Evolutionary conservation across 805 yeast genomes (phyloP).

Genomic region (Spathaspora sp.): DNA sequence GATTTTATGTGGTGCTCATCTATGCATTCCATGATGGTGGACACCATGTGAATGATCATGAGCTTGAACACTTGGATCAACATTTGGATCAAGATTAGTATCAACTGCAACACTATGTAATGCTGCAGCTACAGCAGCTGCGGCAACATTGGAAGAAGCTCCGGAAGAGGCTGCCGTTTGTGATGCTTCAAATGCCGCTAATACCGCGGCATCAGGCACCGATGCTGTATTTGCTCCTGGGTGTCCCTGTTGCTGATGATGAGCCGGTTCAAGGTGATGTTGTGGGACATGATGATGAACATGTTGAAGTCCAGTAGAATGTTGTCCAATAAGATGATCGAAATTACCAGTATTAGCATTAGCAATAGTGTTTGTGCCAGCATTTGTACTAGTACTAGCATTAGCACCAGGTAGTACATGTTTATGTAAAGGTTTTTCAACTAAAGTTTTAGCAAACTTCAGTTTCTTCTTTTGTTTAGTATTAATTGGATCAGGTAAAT

Average conservation of each 20-base stretch:
- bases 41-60: slow-evolving; percentile 35
- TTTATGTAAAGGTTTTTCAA: slow-evolving; percentile 39
- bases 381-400: slow-evolving; percentile 2
- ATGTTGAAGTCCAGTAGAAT: slow-evolving; percentile 3
- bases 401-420: background rate
- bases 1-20: background rate
- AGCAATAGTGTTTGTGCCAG: slow-evolving; percentile 6
- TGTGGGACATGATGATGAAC: slow-evolving; percentile 9
- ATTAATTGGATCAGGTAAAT: slow-evolving; percentile 38
- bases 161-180: slow-evolving; percentile 9
- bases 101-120: slow-evolving; percentile 31
- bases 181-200: slow-evolving; percentile 39
- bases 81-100: slow-evolving; percentile 43
- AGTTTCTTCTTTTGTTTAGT: slow-evolving; percentile 34
- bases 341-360: background rate
- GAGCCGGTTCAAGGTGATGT: slow-evolving; percentile 1
- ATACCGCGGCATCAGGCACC: slow-evolving; percentile 38
- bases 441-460: slow-evolving; percentile 38
- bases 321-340: background rate
- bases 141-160: slow-evolving; percentile 8
- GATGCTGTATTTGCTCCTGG: slow-evolving; percentile 1
- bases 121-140: slow-evolving; percentile 25
- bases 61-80: slow-evolving; percentile 41
- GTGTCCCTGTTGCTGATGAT: slow-evolving; percentile 1
- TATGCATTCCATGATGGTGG: slow-evolving; percentile 3